Conservation (phyloP, 768 basidiomycete genomes). For the Hygrocybe punicea region DNA sequence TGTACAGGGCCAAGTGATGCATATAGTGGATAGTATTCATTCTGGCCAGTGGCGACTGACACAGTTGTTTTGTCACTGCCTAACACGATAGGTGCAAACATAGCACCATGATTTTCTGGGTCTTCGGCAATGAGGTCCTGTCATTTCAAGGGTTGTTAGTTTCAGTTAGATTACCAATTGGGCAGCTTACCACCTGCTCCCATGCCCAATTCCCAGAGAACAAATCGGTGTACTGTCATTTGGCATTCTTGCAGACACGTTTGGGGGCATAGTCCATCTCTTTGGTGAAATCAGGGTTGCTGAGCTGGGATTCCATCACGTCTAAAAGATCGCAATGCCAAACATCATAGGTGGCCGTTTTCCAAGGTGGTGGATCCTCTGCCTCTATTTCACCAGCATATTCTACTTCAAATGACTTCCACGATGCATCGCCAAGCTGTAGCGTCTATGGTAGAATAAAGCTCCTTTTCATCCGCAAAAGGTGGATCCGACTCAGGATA, state of each 20-base stretch:
- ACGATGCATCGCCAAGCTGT: conserved; percentile 23
- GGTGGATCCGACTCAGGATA: conserved; percentile 15
- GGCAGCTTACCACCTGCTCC: conserved; percentile 28
- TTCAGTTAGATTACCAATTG: background rate
- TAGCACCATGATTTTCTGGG: conserved; percentile 26
- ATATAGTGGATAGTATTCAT: conserved; percentile 40
- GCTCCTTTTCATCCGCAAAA: conserved; percentile 20
- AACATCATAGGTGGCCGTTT: conserved; percentile 23
- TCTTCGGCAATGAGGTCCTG: conserved; percentile 28
- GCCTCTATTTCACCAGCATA: conserved; percentile 21
- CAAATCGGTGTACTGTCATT: conserved; percentile 26
- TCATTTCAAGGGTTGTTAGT: background rate
- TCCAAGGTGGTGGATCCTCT: conserved; percentile 26
- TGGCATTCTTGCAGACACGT: conserved; percentile 18
- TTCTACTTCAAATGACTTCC: conserved; percentile 16
- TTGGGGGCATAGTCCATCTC: conserved; percentile 20
- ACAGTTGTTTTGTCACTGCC: conserved; percentile 45
- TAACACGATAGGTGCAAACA: conserved; percentile 30
- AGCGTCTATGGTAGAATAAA: conserved; percentile 23
- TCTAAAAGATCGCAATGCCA: conserved; percentile 17
- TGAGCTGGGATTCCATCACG: conserved; percentile 23
- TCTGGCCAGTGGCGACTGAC: conserved; percentile 38
- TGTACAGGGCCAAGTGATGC: conserved; percentile 26
- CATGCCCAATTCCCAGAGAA: conserved; percentile 40
- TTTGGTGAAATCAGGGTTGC: conserved; percentile 19